Evolutionary conservation across 148 eudicot species (phyloP).

Genomic region (Bassia scoparia): DNA sequence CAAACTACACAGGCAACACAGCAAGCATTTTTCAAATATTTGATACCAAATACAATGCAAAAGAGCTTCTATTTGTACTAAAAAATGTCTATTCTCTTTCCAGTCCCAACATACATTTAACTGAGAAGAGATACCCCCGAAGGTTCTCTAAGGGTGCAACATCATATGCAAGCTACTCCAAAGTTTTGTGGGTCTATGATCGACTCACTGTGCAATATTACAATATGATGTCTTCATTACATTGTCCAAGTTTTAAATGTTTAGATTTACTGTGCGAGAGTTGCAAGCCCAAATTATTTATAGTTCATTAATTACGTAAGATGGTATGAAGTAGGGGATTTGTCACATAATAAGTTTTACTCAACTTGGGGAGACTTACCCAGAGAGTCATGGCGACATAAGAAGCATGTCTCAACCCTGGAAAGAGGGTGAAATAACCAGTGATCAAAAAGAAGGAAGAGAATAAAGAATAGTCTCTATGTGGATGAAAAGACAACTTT

Average conservation of each 20-base stretch:
- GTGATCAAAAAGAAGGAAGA: background rate
- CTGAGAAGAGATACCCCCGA: background rate
- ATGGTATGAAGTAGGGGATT: background rate
- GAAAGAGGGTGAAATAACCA: constrained; percentile 16
- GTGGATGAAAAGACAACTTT: background rate
- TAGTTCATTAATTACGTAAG: background rate
- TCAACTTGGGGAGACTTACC: constrained; percentile 14
- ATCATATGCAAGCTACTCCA: background rate
- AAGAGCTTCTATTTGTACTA: background rate
- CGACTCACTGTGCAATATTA: background rate
- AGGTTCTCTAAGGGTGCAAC: too few relatives aligned
- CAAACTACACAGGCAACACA: background rate
- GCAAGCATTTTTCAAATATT: background rate
- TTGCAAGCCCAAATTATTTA: background rate
- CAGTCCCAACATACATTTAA: constrained; percentile 3
- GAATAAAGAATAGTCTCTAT: background rate
- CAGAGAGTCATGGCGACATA: constrained; percentile 9
- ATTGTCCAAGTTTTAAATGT: background rate
- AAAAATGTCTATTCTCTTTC: background rate
- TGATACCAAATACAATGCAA: background rate
- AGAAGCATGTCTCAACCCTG: constrained; percentile 14
- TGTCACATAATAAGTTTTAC: background rate
- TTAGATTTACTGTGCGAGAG: background rate
- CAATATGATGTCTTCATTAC: background rate
- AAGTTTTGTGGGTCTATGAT: background rate